phyloP scores from a whole-genome alignment of 2,329 filamentous ascomycete species.

The Hymenoscyphus scutula region DNA sequence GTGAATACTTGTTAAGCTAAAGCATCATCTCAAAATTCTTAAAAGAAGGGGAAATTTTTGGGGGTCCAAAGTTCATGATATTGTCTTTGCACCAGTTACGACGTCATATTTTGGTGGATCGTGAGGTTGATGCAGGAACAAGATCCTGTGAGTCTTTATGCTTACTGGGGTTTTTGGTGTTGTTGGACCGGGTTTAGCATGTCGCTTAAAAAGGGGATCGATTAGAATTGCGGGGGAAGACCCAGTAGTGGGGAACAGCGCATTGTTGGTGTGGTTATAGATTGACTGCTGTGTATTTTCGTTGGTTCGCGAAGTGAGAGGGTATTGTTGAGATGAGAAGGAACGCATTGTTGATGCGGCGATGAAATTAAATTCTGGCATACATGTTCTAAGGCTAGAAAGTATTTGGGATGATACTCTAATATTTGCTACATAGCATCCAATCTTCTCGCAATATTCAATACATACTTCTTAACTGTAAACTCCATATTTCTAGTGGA shows the following conservation, averaged over 20 bases:
- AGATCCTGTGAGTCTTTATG: neutral
- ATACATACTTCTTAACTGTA: no score
- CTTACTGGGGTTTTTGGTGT: neutral
- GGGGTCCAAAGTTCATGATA: neutral
- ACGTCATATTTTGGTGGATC: neutral
- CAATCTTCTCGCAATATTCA: no score
- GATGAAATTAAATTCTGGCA: neutral
- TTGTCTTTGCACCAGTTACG: neutral
- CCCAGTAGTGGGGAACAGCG: neutral
- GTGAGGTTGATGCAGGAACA: neutral
- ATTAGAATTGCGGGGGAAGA: neutral
- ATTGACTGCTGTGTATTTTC: neutral
- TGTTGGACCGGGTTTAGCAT: neutral
- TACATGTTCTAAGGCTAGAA: neutral
- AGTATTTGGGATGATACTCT: neutral
- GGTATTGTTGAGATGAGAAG: neutral
- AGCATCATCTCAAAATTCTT: neutral
- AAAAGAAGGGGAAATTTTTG: neutral
- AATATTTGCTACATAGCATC: no score
- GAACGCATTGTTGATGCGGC: neutral
- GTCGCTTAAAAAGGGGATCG: constrained; percentile 2
- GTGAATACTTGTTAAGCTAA: neutral
- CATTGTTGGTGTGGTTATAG: constrained; percentile 4
- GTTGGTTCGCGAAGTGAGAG: neutral
- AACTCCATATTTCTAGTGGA: no score